These are phyloP conservation scores for Salix udensis DNA, from an alignment of 345 rosid species.

Conservation along the genomic window DNA sequence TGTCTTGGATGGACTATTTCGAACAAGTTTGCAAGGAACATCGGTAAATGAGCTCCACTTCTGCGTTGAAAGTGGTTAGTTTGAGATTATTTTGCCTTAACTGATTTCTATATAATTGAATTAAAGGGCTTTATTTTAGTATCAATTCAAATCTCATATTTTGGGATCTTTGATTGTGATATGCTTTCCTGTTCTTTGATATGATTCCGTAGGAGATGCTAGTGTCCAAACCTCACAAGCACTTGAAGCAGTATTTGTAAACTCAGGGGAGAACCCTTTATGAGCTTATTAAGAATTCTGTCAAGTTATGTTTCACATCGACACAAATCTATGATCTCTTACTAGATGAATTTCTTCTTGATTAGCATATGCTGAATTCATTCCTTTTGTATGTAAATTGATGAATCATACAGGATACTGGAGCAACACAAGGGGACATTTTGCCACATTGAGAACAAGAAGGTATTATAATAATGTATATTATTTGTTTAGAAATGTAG, in stretches of 20 bases:
- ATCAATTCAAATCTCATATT: background rate
- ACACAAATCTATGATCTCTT: too few relatives aligned
- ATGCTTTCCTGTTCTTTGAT: background rate
- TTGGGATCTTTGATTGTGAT: background rate
- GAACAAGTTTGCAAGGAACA: conserved; percentile 58
- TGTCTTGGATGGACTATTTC: conserved; percentile 48
- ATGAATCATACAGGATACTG: conserved; percentile 36
- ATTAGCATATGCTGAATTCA: background rate
- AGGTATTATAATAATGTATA: conserved; percentile 24
- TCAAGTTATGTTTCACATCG: conserved; percentile 36
- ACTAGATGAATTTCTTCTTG: background rate
- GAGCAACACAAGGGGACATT: conserved; percentile 58
- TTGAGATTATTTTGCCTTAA: background rate
- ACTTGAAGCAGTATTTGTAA: conserved; percentile 47
- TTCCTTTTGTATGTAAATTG: background rate
- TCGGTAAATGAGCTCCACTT: conserved; percentile 47
- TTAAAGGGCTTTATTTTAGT: background rate
- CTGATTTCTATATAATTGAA: background rate
- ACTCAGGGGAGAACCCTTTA: conserved; percentile 54
- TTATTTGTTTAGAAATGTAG: background rate
- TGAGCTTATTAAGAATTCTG: conserved; percentile 48
- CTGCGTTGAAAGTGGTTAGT: conserved; percentile 56
- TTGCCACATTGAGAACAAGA: conserved; percentile 49
- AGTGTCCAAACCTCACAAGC: conserved; percentile 34
- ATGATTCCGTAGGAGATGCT: conserved; percentile 43